Evolutionary conservation across 2,329 filamentous ascomycete genomes (phyloP).

Genomic region (Aspergillus versicolor): DNA sequence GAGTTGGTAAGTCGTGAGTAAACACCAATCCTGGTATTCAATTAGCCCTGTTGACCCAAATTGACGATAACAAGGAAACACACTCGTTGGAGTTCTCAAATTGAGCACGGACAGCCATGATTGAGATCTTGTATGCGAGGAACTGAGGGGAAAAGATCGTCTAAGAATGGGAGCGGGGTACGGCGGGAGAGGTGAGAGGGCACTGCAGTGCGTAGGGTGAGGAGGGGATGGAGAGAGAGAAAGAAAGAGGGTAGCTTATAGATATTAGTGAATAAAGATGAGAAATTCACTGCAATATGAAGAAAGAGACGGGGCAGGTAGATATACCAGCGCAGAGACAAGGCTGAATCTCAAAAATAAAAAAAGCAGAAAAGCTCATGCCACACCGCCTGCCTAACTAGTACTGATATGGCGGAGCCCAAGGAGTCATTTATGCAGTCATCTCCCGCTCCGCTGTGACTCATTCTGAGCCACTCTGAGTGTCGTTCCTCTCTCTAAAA

Average conservation of each 20-base stretch:
- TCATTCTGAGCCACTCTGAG: constrained; percentile 20
- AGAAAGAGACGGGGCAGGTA: not conserved
- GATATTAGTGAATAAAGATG: not conserved
- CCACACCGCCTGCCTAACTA: constrained; percentile 15
- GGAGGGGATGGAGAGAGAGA: not conserved
- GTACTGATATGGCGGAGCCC: constrained; percentile 14
- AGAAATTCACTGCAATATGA: not conserved
- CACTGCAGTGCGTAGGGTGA: not conserved
- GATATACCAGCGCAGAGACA: not conserved
- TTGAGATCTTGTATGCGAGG: constrained; percentile 8
- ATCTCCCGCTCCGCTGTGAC: constrained; percentile 8
- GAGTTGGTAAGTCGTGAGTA: constrained; percentile 97
- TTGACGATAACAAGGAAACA: constrained; percentile 10
- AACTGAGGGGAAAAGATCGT: constrained; percentile 6
- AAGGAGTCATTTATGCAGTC: constrained; percentile 16
- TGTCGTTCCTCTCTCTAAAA: not conserved
- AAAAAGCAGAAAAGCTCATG: constrained; percentile 8
- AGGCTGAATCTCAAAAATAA: constrained; percentile 6
- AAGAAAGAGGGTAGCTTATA: not conserved
- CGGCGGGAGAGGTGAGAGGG: constrained; percentile 1
- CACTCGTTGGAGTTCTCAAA: constrained; percentile 54
- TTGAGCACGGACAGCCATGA: constrained; percentile 50
- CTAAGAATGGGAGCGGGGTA: constrained; percentile 6
- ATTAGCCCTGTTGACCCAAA: not conserved
- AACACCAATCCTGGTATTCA: constrained; percentile 74